Evolutionary conservation across 2,329 filamentous ascomycete species (phyloP), one percentile per base, ranked within the genome.

Genomic region (Ilyonectria mors-panacis): DNA sequence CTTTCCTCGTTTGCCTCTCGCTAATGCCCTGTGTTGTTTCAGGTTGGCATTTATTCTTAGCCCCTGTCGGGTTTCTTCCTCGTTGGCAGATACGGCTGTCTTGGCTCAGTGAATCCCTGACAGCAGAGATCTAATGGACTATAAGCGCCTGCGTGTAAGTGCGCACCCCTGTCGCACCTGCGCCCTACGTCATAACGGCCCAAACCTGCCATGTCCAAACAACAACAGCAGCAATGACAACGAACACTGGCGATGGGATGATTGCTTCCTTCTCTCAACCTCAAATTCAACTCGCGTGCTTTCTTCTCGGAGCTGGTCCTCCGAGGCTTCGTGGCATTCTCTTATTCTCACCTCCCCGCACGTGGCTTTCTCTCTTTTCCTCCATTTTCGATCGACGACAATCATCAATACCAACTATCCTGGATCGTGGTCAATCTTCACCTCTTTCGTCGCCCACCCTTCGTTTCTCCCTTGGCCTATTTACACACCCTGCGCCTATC

Each of bases 381-480:
- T 23, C n/a, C 17, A 10, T 21, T 35, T n/a, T 53, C n/a, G 30
- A 35, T 13, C 4, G 10, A 53, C 50, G 50, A 37, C 50, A 53
- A 21, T 8, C 50, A 53, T 35, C 19, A 23, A 21, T 53, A 53
- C 51, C 37, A 23, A 33, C 37, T 47, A 50, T 55, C 28, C 51
- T 30, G 28, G n/a, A 19, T 37, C 23, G 13, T 30, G 21, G 59
- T 17, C 33, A 57, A 63, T 57, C 44, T 63, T 64, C 23, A 21
- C 45, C 42, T 56, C 44, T 35, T 59, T 55, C 19, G 48, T 42
- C 55, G 45, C 30, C 47, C 23, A 30, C 33, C 51, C 23, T 33
- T 33, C 54, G 39, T 26, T 23, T 59, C 35, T 59, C 57, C 9
- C 19, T 23, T 44, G 53, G 26, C 56, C 35, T 56, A 58, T 44